These are phyloP conservation scores for Alternaria hordeiaustralica DNA, from an alignment of 2,329 filamentous ascomycete genomes.

Conservation along the genomic window DNA sequence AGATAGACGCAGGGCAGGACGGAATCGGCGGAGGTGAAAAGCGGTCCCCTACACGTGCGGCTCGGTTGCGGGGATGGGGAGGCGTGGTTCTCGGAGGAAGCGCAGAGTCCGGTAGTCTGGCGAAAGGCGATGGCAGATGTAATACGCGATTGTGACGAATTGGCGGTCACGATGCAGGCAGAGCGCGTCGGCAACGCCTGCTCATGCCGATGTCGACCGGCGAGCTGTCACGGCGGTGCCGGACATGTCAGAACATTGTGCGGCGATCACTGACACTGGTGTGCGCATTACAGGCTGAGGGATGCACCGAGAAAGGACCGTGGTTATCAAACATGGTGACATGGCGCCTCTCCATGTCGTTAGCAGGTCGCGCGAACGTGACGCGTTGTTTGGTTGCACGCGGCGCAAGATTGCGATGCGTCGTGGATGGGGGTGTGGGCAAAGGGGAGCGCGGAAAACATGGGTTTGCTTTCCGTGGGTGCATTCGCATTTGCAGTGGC, in stretches of 20 bases:
- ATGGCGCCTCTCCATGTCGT: neutral
- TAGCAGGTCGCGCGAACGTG: constrained; percentile 14
- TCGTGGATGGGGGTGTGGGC: neutral
- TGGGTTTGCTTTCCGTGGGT: neutral
- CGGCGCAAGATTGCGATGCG: constrained; percentile 1
- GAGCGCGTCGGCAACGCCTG: neutral
- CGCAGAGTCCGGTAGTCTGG: constrained; percentile 1
- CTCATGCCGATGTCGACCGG: constrained; percentile 24
- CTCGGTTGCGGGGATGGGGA: constrained; percentile 1
- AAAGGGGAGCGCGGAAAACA: neutral
- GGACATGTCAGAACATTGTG: constrained; percentile 4
- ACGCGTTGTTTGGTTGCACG: neutral
- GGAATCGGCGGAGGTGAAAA: neutral
- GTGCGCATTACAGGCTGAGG: constrained; percentile 1
- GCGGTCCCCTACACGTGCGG: neutral
- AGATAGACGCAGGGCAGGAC: neutral
- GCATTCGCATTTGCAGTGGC: neutral
- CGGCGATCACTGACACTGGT: neutral
- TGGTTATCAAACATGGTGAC: neutral
- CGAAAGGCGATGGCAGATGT: neutral
- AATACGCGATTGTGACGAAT: neutral
- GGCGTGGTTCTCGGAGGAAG: neutral
- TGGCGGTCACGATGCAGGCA: constrained; percentile 3
- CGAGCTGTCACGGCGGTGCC: neutral
- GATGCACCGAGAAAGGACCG: constrained; percentile 14